Evolutionary conservation across 78 protist genomes (phyloP).

Genomic region (Chrysochromulina tobinii): DNA sequence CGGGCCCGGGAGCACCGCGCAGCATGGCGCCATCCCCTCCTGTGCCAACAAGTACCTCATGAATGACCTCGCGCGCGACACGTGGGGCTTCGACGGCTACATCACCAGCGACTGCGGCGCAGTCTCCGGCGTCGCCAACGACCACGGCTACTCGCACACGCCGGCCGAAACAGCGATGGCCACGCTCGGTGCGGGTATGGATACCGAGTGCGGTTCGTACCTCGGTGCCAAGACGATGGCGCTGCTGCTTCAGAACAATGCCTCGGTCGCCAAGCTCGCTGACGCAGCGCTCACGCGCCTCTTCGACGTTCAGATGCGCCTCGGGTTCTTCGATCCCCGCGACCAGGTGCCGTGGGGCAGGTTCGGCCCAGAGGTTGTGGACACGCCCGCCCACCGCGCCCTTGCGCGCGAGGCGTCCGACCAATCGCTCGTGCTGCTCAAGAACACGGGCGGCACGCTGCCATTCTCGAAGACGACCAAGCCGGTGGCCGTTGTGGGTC

Average conservation of each 20-base stretch:
- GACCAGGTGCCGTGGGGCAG: neutral
- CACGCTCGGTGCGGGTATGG: conserved; percentile 12
- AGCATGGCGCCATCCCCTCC: conserved; percentile 17
- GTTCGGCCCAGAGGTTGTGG: neutral
- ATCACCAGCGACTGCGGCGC: conserved; percentile 58
- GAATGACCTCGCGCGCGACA: neutral
- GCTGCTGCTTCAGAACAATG: neutral
- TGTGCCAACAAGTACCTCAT: conserved; percentile 42
- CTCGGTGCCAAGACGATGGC: neutral
- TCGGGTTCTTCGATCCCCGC: neutral
- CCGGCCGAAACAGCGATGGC: neutral
- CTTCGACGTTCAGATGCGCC: neutral
- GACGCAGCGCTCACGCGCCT: neutral
- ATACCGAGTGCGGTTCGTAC: conserved; percentile 36
- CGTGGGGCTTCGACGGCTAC: conserved; percentile 57
- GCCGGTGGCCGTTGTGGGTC: too few relatives aligned
- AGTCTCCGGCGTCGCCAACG: neutral
- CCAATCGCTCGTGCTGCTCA: conserved; percentile 42
- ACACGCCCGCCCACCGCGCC: neutral
- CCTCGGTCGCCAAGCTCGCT: neutral
- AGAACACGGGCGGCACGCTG: conserved; percentile 40
- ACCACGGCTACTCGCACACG: conserved; percentile 17
- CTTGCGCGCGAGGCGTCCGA: neutral
- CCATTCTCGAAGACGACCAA: conserved; percentile 19
- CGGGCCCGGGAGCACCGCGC: neutral